phyloP scores from a whole-genome alignment of 1,284 basidiomycete species.

The Fomitopsis palustris region DNA sequence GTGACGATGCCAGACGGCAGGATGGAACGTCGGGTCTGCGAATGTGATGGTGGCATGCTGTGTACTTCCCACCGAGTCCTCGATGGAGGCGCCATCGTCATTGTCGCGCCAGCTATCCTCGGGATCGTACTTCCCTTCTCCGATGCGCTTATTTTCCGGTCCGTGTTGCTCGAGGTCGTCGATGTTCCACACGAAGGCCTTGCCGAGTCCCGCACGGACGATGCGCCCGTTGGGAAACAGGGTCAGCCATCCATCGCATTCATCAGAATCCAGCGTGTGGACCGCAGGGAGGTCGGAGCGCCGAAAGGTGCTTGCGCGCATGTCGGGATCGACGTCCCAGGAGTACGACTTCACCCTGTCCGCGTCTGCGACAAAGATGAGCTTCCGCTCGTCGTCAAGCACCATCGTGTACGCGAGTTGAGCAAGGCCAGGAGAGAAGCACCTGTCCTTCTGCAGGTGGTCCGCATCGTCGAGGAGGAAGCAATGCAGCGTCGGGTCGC shows the following conservation, averaged over 20 bases:
- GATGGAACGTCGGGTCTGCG: constrained; percentile 17
- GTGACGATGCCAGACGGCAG: constrained; percentile 29
- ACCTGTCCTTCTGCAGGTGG: neutral
- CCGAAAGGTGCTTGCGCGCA: neutral
- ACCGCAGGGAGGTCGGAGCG: constrained; percentile 5
- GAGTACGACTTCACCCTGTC: constrained; percentile 25
- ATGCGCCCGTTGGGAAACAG: constrained; percentile 26
- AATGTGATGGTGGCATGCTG: constrained; percentile 23
- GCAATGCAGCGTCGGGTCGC: constrained; percentile 29
- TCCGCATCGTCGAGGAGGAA: constrained; percentile 20
- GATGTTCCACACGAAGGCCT: constrained; percentile 32
- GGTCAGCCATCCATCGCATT: constrained; percentile 27
- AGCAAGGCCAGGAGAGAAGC: constrained; percentile 15
- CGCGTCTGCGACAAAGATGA: constrained; percentile 23
- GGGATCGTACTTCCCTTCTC: constrained; percentile 17
- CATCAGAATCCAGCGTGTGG: constrained; percentile 30
- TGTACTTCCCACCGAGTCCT: constrained; percentile 30
- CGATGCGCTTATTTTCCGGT: constrained; percentile 23
- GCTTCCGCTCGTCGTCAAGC: constrained; percentile 20
- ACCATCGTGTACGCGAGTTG: constrained; percentile 16
- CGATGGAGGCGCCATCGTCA: constrained; percentile 26
- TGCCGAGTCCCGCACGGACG: constrained; percentile 29
- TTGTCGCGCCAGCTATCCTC: constrained; percentile 26
- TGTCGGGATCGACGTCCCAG: constrained; percentile 5
- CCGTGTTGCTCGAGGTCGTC: constrained; percentile 31